Percentiles rank a stretch among this genome's conserved stretches.
Evolutionary conservation across 2,329 filamentous ascomycete genomes (phyloP).

Genomic region (Aspergillus alliaceus): DNA sequence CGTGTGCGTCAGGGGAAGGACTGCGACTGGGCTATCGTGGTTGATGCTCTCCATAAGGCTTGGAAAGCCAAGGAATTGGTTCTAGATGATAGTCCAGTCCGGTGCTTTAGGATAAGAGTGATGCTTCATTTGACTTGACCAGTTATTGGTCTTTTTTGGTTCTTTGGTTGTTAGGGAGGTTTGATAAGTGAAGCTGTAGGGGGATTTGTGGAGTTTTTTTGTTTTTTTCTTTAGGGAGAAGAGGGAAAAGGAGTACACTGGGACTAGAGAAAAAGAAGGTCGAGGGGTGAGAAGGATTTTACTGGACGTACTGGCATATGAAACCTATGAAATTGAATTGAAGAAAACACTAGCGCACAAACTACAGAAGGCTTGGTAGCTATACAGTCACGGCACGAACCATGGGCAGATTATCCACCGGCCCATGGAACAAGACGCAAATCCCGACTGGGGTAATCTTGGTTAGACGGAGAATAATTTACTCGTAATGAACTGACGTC

Average conservation of each 20-base stretch:
- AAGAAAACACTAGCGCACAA: background rate
- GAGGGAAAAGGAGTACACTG: too few species aligned
- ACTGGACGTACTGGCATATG: too few species aligned
- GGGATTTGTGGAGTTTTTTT: too few species aligned
- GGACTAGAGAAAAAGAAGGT: too few species aligned
- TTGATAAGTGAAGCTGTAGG: background rate
- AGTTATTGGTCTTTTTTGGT: background rate
- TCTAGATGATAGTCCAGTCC: background rate
- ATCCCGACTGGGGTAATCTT: background rate
- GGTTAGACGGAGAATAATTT: constrained; percentile 1
- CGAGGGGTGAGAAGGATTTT: too few species aligned
- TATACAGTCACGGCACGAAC: constrained; percentile 4
- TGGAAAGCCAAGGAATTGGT: constrained; percentile 12
- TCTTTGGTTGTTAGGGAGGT: background rate
- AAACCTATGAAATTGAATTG: background rate
- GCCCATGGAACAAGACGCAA: background rate
- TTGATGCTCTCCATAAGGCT: constrained; percentile 13
- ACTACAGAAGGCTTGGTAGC: background rate
- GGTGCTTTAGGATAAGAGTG: constrained; percentile 16
- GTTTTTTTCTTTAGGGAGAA: too few species aligned
- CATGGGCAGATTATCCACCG: background rate
- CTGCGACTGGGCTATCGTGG: constrained; percentile 14
- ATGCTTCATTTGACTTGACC: constrained; percentile 15
- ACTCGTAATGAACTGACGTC: background rate
- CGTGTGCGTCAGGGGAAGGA: constrained; percentile 19